phyloP scores from a whole-genome alignment of 1,139 yeast genomes.

The Chernovozyma sophiae-reginae region DNA sequence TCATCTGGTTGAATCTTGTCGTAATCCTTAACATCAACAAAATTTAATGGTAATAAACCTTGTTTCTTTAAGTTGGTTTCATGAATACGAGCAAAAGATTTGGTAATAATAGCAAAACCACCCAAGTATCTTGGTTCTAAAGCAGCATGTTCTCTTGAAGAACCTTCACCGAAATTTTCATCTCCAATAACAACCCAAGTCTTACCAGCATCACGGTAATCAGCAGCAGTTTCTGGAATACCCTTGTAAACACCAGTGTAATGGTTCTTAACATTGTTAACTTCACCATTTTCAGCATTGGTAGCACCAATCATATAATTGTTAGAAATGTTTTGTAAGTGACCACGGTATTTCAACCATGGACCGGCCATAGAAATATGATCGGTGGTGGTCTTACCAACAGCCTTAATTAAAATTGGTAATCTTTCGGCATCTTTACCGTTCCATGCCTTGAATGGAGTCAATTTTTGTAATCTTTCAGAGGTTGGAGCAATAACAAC shows the following conservation, averaged over 20 bases:
- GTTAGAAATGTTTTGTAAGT: conserved; percentile 96
- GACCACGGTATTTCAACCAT: conserved; percentile 99
- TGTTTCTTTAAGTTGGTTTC: conserved; percentile 51
- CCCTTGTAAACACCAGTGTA: conserved; percentile 90
- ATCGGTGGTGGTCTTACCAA: conserved; percentile 98
- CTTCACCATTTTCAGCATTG: conserved; percentile 94
- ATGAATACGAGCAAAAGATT: conserved; percentile 94
- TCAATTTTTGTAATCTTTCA: conserved; percentile 50
- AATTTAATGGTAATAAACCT: conserved; percentile 85
- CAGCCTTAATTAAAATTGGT: conserved; percentile 94
- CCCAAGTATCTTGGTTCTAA: conserved; percentile 99
- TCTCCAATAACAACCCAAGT: conserved; percentile 99
- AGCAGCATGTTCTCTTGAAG: conserved; percentile 99
- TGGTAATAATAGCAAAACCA: conserved; percentile 94
- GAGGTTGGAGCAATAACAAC: conserved; percentile 85
- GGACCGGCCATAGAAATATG: conserved; percentile 99
- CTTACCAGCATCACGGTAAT: conserved; percentile 89
- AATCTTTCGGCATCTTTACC: conserved; percentile 87
- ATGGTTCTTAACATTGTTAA: conserved; percentile 85
- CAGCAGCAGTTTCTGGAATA: conserved; percentile 94
- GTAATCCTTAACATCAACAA: conserved; percentile 82
- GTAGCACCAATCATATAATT: conserved; percentile 99
- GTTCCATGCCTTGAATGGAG: conserved; percentile 69
- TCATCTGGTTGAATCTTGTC: conserved; percentile 92
- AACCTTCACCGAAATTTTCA: conserved; percentile 99